phyloP scores from a whole-genome alignment of 805 yeast species.

The Wickerhamomyces bovis region DNA sequence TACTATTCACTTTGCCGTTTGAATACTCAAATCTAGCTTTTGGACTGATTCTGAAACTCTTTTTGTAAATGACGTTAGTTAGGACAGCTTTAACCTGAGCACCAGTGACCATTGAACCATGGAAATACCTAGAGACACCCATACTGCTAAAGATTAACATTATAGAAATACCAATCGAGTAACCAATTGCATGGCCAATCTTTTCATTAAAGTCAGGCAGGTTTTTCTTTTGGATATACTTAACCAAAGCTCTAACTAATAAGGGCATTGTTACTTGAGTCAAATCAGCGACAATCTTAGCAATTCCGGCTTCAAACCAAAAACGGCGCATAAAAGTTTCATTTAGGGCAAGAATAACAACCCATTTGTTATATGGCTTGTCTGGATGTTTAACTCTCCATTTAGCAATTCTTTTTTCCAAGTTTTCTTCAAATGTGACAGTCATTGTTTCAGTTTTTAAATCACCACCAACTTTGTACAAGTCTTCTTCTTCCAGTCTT shows the following conservation, averaged over 20 bases:
- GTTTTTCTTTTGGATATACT: constrained; percentile 48
- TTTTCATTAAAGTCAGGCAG: constrained; percentile 36
- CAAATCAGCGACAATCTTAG: constrained; percentile 27
- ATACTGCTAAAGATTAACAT: constrained; percentile 47
- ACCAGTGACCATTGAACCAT: constrained; percentile 56
- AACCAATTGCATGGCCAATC: constrained; percentile 62
- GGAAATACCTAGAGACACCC: constrained; percentile 57
- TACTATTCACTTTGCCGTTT: constrained; percentile 64
- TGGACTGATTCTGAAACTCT: constrained; percentile 57
- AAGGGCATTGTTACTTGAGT: constrained; percentile 55
- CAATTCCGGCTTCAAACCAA: constrained; percentile 27
- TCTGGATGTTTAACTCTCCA: constrained; percentile 23
- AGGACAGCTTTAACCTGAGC: constrained; percentile 65
- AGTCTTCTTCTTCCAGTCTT: constrained; percentile 52
- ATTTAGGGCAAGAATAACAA: constrained; percentile 28
- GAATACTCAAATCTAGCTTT: constrained; percentile 56
- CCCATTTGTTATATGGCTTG: constrained; percentile 18
- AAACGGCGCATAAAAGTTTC: constrained; percentile 28
- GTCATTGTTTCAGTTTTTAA: constrained; percentile 32
- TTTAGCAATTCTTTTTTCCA: constrained; percentile 23
- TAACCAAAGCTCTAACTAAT: constrained; percentile 56
- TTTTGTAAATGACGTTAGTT: constrained; percentile 63
- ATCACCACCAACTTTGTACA: constrained; percentile 37
- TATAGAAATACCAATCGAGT: constrained; percentile 60
- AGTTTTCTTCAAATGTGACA: constrained; percentile 25